phyloP scores from a whole-genome alignment of 208 protist genomes.

The Acanthamoeba polyphaga region DNA sequence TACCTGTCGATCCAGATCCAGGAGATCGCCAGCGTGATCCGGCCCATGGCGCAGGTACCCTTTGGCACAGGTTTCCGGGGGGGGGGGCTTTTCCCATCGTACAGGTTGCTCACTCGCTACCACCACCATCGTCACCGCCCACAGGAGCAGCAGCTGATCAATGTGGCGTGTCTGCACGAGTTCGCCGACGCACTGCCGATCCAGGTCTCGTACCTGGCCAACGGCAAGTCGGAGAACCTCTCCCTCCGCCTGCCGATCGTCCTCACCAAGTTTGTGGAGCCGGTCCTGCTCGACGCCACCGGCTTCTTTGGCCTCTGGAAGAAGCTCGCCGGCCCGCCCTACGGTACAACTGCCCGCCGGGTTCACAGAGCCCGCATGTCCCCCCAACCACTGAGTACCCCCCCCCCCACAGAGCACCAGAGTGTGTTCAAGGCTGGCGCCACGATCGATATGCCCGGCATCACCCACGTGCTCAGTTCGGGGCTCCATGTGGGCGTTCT shows the following conservation, averaged over 20 bases:
- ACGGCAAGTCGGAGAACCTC: slow-evolving; percentile 70
- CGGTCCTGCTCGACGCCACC: slow-evolving; percentile 3
- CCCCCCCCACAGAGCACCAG: slow-evolving; percentile 31
- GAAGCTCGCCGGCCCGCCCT: slow-evolving; percentile 64
- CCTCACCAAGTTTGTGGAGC: slow-evolving; percentile 76
- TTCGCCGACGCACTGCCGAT: slow-evolving; percentile 65
- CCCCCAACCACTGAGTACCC: not conserved
- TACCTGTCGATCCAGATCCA: slow-evolving; percentile 66
- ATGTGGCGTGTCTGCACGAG: slow-evolving; percentile 71
- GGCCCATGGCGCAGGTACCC: slow-evolving; percentile 35
- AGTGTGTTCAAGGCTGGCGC: slow-evolving; percentile 46
- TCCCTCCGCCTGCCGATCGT: slow-evolving; percentile 73
- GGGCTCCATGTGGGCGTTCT: slow-evolving; percentile 56
- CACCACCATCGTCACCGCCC: not conserved
- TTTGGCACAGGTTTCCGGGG: not conserved
- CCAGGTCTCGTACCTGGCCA: slow-evolving; percentile 57
- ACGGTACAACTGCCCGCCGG: not conserved
- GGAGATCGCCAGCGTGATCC: slow-evolving; percentile 48
- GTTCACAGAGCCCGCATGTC: not conserved
- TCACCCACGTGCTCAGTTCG: slow-evolving; percentile 34
- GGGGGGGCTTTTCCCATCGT: not conserved
- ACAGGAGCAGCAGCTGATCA: slow-evolving; percentile 78
- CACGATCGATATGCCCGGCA: slow-evolving; percentile 39
- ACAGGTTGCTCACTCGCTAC: not conserved
- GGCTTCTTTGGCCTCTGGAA: slow-evolving; percentile 76